These are phyloP conservation scores for Cytospora paraplurivora DNA, from an alignment of 2,329 filamentous ascomycete genomes.

Conservation along the genomic window DNA sequence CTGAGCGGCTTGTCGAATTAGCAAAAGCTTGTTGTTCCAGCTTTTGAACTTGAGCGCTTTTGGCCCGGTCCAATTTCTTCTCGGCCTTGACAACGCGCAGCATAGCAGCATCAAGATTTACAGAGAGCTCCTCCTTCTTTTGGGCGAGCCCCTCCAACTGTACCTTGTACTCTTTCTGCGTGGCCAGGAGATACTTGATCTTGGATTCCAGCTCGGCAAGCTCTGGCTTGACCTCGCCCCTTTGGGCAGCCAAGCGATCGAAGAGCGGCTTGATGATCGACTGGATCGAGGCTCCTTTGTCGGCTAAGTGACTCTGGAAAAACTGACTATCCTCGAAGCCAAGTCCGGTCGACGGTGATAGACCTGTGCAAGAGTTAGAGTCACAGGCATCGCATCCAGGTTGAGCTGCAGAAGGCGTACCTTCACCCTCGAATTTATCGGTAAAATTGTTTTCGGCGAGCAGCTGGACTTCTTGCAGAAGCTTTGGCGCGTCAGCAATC, in stretches of 20 bases:
- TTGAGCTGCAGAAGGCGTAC: conserved; percentile 35
- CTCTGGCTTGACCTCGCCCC: conserved; percentile 64
- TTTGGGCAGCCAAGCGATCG: conserved; percentile 51
- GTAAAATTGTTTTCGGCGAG: conserved; percentile 55
- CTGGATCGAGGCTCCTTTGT: conserved; percentile 76
- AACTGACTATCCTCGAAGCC: conserved; percentile 64
- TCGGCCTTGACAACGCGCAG: conserved; percentile 93
- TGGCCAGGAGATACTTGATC: conserved; percentile 72
- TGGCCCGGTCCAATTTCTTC: conserved; percentile 87
- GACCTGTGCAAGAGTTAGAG: conserved; percentile 46
- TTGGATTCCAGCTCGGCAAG: conserved; percentile 72
- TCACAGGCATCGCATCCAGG: conserved; percentile 30
- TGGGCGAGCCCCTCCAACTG: conserved; percentile 73
- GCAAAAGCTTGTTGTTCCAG: conserved; percentile 86
- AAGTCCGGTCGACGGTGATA: conserved; percentile 59
- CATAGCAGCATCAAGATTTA: conserved; percentile 85
- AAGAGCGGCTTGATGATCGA: conserved; percentile 73
- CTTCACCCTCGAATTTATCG: conserved; percentile 46
- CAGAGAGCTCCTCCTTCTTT: conserved; percentile 83
- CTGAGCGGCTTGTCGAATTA: conserved; percentile 56
- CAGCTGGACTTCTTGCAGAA: conserved; percentile 65
- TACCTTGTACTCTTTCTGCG: conserved; percentile 78
- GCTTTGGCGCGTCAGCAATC: conserved; percentile 43
- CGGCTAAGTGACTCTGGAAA: conserved; percentile 81
- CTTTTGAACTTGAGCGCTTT: conserved; percentile 87